Evolutionary conservation across 768 basidiomycete species (phyloP), one percentile per base, ranked within the genome.

Genomic region (Mycena kentingensis): DNA sequence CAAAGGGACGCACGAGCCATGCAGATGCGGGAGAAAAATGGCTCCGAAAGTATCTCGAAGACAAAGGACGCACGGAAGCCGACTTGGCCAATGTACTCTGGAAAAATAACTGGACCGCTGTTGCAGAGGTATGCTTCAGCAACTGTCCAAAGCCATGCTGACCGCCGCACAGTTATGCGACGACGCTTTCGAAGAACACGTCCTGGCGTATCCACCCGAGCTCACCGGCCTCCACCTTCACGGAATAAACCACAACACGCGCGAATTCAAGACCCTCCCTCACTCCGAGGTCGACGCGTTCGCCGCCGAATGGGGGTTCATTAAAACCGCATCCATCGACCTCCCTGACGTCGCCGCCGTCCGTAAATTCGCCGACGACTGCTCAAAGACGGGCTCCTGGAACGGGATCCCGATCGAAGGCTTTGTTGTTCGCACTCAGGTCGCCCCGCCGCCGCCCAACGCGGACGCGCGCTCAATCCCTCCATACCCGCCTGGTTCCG

Each of bases 131-230:
- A 60, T 18, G 81, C 57, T 16, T 52, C 6, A 25, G 36, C 24
- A 7, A 10, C 39, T 7, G 3, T 28, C 27, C 24, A 49, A 15
- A 26, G 15, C 25, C 26, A 3, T 12, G 7, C 7, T 34, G 3
- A 6, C 15, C 12, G 7, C 32, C n/a, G 41, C 16, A 0, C 61
- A 98, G 95, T 84, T 99, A 3, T 99, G 97, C 67, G 97, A 99
- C 63, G 97, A 99, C 70, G 81, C 80, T 0, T 99, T 98, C 66
- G 96, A 99, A 61, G 96, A 98, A 65, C 97, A 99, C 63, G 96
- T 98, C 48, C 79, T 99, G 0, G 74, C 84, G 0, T 96, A 93
- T 63, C 74, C 91, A 0, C 77, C 83, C 3, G 85, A 96, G 21
- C 82, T 83, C 54, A 90, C 93, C 0, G 96, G 95, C 3, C 82